These are phyloP conservation scores for Termitomyces bulborhizus DNA, from an alignment of 768 basidiomycete genomes.

Conservation along the genomic window DNA sequence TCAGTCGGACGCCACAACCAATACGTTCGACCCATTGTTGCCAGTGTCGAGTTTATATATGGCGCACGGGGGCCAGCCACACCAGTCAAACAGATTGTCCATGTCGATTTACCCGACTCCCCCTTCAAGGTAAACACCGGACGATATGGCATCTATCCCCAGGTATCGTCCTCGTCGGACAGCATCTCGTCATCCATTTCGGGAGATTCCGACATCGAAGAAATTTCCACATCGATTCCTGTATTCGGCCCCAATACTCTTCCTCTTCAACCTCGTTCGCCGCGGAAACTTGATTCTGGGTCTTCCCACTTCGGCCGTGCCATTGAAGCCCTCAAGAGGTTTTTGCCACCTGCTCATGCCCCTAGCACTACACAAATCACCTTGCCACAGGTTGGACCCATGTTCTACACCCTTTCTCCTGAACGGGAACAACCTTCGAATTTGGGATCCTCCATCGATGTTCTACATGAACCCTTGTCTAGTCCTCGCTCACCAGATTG, in stretches of 20 bases:
- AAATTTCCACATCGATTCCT: slow-evolving; percentile 24
- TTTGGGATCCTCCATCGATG: background rate
- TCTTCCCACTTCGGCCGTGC: slow-evolving; percentile 18
- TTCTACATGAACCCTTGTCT: slow-evolving; percentile 1
- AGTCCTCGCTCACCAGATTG: slow-evolving; percentile 9
- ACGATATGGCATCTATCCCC: slow-evolving; percentile 54
- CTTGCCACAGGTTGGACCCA: background rate
- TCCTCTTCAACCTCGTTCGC: slow-evolving; percentile 16
- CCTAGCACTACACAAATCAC: slow-evolving; percentile 1
- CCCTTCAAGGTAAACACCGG: slow-evolving; percentile 35
- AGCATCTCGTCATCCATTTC: slow-evolving; percentile 25
- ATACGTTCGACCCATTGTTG: slow-evolving; percentile 57
- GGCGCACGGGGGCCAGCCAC: slow-evolving; percentile 15
- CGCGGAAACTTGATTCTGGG: slow-evolving; percentile 1
- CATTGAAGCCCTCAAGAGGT: slow-evolving; percentile 24
- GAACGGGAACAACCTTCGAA: background rate
- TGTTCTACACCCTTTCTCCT: background rate
- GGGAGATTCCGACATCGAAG: slow-evolving; percentile 52
- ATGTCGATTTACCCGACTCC: slow-evolving; percentile 6
- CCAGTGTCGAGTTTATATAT: slow-evolving; percentile 50
- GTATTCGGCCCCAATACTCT: slow-evolving; percentile 19
- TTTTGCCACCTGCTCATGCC: slow-evolving; percentile 23
- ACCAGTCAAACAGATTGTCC: slow-evolving; percentile 18
- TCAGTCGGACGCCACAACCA: slow-evolving; percentile 57
- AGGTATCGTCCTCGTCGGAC: slow-evolving; percentile 37